These are phyloP conservation scores for Tuber indicum DNA, from an alignment of 495 filamentous ascomycete genomes.

Conservation along the genomic window DNA sequence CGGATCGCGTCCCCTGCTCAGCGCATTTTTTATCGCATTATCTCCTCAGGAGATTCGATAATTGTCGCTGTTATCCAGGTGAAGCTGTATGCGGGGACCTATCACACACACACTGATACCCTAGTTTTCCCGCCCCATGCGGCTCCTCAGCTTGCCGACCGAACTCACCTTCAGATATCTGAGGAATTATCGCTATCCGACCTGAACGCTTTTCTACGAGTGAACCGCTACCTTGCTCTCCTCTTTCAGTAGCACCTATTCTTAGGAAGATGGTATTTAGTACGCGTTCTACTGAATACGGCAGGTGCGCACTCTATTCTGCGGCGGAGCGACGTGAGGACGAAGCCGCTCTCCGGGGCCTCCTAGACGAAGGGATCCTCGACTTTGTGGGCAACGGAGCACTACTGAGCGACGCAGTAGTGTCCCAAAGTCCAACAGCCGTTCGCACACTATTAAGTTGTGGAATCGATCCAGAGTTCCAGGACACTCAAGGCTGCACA, in stretches of 20 bases:
- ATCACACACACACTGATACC: background rate
- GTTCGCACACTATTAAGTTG: background rate
- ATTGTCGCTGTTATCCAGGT: background rate
- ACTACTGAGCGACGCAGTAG: background rate
- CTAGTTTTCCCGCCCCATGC: background rate
- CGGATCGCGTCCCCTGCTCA: background rate
- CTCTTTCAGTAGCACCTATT: background rate
- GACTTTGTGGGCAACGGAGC: background rate
- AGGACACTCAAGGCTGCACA: background rate
- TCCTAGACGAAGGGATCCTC: background rate
- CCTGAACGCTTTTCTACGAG: background rate
- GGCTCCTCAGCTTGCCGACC: background rate
- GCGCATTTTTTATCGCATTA: background rate
- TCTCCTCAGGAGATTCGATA: background rate
- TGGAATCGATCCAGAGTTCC: background rate
- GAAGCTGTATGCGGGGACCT: background rate
- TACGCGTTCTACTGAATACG: background rate
- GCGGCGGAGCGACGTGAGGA: background rate
- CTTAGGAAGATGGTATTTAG: background rate
- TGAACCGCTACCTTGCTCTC: background rate
- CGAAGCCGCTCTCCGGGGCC: background rate
- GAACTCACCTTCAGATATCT: background rate
- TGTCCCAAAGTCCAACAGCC: background rate
- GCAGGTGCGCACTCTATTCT: background rate
- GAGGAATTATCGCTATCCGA: background rate